phyloP scores from a whole-genome alignment of 495 filamentous ascomycete genomes.

The Chlorociboria aeruginascens region DNA sequence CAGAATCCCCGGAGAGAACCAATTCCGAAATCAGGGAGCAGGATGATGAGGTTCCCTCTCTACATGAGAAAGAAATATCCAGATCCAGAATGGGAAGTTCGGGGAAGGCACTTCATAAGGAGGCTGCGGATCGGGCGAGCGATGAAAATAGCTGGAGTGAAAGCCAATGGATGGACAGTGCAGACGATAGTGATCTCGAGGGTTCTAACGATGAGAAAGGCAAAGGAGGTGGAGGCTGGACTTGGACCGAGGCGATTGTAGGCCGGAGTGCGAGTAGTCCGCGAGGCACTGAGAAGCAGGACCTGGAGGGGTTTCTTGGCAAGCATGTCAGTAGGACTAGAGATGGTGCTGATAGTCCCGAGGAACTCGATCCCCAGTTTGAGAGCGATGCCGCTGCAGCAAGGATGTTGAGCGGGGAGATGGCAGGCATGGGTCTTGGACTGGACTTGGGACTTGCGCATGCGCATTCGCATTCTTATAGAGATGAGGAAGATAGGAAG shows the following conservation, averaged over 20 bases:
- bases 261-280: conserved; percentile 24
- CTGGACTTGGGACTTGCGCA: not conserved
- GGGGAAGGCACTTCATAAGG: conserved; percentile 3
- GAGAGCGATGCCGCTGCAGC: conserved; percentile 7
- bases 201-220: not conserved
- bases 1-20: conserved; percentile 18
- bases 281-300: conserved; percentile 8
- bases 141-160: conserved; percentile 41
- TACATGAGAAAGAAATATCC: conserved; percentile 8
- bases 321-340: not conserved
- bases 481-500: not conserved
- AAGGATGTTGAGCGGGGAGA: conserved; percentile 7
- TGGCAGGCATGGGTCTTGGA: conserved; percentile 5
- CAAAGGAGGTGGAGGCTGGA: conserved; percentile 29
- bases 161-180: conserved; percentile 38
- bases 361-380: not conserved
- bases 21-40: conserved; percentile 28
- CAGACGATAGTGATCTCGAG: conserved; percentile 31
- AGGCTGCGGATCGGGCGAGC: conserved; percentile 1
- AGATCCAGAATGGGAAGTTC: conserved; percentile 3
- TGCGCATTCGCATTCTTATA: not conserved
- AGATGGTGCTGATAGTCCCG: not conserved
- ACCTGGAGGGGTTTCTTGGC: conserved; percentile 12
- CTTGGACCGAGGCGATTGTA: conserved; percentile 46
- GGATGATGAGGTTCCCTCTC: conserved; percentile 25